A percentile compares a stretch with the other conserved stretches of the same genome.
Conservation (phyloP, 805 yeast species). For the Metschnikowia colocasiae region DNA sequence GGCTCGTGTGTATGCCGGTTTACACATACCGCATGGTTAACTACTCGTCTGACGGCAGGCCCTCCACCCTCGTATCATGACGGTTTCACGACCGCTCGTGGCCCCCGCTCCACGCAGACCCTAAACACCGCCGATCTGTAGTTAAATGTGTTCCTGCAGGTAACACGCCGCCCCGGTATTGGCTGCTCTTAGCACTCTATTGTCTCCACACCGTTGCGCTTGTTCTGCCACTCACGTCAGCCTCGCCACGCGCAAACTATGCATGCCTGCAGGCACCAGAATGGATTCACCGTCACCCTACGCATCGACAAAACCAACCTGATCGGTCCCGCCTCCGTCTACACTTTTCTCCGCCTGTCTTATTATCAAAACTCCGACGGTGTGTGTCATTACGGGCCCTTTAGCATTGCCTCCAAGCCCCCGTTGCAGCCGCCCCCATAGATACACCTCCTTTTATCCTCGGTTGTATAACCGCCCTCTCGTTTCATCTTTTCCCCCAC, state of each 20-base stretch:
- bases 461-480: background rate
- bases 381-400: background rate
- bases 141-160: background rate
- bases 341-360: background rate
- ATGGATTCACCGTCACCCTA: background rate
- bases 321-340: background rate
- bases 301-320: conserved; percentile 1
- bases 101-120: no score
- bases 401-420: background rate
- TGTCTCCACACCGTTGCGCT: background rate
- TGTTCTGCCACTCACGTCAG: background rate
- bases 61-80: background rate
- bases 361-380: background rate
- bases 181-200: background rate
- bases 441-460: background rate
- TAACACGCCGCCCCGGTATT: no score
- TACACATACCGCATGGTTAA: background rate
- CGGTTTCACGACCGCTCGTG: no score
- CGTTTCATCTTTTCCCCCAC: background rate
- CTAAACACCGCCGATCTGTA: no score
- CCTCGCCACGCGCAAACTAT: conserved; percentile 1
- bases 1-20: background rate
- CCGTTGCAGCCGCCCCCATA: background rate
- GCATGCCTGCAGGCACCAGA: conserved; percentile 4
- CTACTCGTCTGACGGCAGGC: background rate